Conservation (phyloP, 2,329 filamentous ascomycete species). For the Fusarium tanahbumbuense region DNA sequence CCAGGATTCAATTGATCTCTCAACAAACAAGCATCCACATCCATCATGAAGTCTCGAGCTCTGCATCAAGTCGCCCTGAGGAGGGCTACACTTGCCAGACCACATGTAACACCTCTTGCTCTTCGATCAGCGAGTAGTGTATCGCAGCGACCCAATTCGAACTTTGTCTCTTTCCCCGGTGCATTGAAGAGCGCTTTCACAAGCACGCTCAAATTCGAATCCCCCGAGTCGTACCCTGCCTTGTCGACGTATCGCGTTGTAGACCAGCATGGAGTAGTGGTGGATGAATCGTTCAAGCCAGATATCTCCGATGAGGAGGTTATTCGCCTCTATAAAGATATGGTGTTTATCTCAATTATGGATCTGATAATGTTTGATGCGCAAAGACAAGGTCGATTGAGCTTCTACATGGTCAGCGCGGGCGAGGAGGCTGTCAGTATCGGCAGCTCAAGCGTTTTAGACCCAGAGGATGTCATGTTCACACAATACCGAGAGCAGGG, state of each 20-base stretch:
- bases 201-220: slow-evolving; percentile 79
- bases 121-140: slow-evolving; percentile 60
- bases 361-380: slow-evolving; percentile 98
- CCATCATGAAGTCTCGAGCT: slow-evolving; percentile 51
- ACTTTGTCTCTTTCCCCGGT: slow-evolving; percentile 83
- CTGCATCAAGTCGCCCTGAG: slow-evolving; percentile 48
- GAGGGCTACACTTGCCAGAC: slow-evolving; percentile 41
- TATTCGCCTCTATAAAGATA: slow-evolving; percentile 71
- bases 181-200: slow-evolving; percentile 95
- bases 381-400: slow-evolving; percentile 90
- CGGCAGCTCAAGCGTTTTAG: slow-evolving; percentile 84
- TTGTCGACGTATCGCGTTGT: slow-evolving; percentile 93
- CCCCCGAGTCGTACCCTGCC: slow-evolving; percentile 76
- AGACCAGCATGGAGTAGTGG: slow-evolving; percentile 85
- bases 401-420: slow-evolving; percentile 97
- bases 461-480: slow-evolving; percentile 89
- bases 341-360: slow-evolving; percentile 83
- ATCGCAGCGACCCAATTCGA: slow-evolving; percentile 67
- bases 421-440: slow-evolving; percentile 96
- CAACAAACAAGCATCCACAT: slow-evolving; percentile 5
- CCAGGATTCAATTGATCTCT: slow-evolving; percentile 3
- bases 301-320: slow-evolving; percentile 75
- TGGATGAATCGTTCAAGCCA: slow-evolving; percentile 77
- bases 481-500: slow-evolving; percentile 95
- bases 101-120: slow-evolving; percentile 37